Conservation (phyloP, 805 yeast species). For the Naumovozyma castellii region DNA sequence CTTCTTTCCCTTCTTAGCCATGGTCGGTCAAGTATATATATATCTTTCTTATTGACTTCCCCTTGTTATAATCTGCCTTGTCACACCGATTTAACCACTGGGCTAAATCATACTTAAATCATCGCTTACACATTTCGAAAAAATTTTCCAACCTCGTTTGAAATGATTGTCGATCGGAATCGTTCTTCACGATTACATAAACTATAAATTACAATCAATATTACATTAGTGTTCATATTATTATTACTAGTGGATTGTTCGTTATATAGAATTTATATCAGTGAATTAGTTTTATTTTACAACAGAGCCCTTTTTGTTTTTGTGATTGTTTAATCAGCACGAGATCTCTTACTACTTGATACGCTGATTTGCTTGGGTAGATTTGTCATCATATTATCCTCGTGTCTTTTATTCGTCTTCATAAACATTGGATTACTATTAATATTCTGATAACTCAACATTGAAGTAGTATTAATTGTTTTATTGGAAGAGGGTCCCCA, state of each 20-base stretch:
- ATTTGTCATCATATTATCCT: neutral
- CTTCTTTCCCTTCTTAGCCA: conserved; percentile 52
- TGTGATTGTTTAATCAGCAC: neutral
- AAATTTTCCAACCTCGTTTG: neutral
- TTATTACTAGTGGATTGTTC: too few species aligned
- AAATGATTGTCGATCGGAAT: neutral
- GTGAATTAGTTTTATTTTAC: too few species aligned
- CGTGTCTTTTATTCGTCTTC: neutral
- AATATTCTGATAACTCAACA: neutral
- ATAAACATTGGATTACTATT: neutral
- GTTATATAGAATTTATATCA: too few species aligned
- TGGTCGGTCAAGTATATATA: conserved; percentile 13
- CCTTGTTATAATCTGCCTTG: too few species aligned
- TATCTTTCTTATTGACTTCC: too few species aligned
- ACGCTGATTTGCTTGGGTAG: neutral
- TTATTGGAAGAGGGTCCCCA: conserved; percentile 7
- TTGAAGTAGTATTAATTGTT: neutral
- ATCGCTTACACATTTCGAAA: neutral
- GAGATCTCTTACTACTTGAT: neutral
- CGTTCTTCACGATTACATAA: too few species aligned
- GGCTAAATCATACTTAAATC: neutral
- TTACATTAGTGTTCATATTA: too few species aligned
- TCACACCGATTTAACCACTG: neutral
- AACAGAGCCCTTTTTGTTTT: neutral
- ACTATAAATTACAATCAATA: too few species aligned